These are phyloP conservation scores for Erysimum pusillum DNA, from an alignment of 441 rosid genomes.

Conservation along the genomic window DNA sequence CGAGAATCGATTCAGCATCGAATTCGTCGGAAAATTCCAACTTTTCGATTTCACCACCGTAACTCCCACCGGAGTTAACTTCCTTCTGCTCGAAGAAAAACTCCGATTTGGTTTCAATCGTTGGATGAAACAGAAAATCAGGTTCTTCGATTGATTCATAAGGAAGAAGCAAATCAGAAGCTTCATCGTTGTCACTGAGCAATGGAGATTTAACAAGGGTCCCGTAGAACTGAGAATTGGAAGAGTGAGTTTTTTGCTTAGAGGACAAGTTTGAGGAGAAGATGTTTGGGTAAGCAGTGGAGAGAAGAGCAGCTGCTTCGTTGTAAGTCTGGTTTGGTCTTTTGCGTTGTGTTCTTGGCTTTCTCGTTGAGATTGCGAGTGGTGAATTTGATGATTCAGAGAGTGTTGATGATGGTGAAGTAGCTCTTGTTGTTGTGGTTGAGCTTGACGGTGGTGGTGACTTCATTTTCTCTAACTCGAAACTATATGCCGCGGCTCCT, in stretches of 20 bases:
- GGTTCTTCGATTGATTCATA: constrained; percentile 64
- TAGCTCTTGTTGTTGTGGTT: constrained; percentile 58
- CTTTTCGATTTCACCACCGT: constrained; percentile 46
- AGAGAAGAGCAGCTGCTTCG: constrained; percentile 95
- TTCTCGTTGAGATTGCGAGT: constrained; percentile 76
- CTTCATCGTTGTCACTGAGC: constrained; percentile 53
- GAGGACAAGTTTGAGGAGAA: constrained; percentile 53
- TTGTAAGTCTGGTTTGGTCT: constrained; percentile 92
- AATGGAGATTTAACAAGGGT: constrained; percentile 39
- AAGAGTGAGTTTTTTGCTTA: constrained; percentile 54
- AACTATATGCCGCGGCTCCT: constrained; percentile 60
- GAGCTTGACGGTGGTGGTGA: constrained; percentile 59
- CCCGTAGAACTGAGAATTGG: constrained; percentile 29
- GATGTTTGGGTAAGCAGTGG: constrained; percentile 81
- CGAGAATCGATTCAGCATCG: constrained; percentile 80
- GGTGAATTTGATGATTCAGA: constrained; percentile 80
- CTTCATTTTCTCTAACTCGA: constrained; percentile 75
- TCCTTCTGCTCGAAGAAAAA: constrained; percentile 51
- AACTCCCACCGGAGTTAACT: constrained; percentile 43
- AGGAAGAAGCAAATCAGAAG: constrained; percentile 68
- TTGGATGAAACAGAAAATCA: constrained; percentile 61
- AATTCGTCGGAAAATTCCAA: constrained; percentile 60
- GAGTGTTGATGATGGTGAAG: constrained; percentile 84
- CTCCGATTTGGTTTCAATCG: constrained; percentile 50
- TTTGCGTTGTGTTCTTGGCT: constrained; percentile 80